Base-by-base conservation (phyloP, 2,329 filamentous ascomycete species). In the Aureobasidium sp. region DNA sequence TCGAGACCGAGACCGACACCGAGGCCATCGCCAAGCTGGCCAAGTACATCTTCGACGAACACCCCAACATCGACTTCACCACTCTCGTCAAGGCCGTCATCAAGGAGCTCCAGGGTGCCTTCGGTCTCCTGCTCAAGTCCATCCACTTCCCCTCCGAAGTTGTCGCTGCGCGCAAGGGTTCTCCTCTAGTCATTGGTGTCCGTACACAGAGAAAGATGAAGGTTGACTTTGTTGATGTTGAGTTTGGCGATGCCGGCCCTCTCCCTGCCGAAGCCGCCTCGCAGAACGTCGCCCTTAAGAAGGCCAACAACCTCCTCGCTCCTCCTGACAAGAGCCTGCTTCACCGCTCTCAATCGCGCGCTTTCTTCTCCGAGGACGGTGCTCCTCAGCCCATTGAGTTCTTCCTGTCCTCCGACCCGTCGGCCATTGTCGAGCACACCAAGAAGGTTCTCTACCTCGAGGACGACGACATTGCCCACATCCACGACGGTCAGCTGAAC, bases 391-490 rank as follows among this genome's bases (percentile, higher is more conserved):
- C 94, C 66, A 93, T 93, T 71, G 94, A 99, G 78, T 99, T 99
- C 82, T 99, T 97, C 86, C 86, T 99, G 68, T 99, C 94, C 63
- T 99, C 94, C 64, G 94, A 99, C 78, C 94, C 94, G 20, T 97
- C 94, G 45, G 93, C 94, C 72, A 97, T 99, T 72, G 89, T 99
- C 69, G 94, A 99, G 83, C 94, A 99, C 84, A 99, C 94, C 76
- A 99, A 99, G 86, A 99, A 97, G 85, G 94, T 99, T 67, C 87
- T 99, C 78, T 99, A 99, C 82, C 88, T 99, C 62, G 94, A 99
- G 83, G 94, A 99, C 75, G 94, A 99, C 76, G 94, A 99, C 75
- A 97, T 99, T 82, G 94, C 94, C 68, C 94, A 99, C 82, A 97
- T 99, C 72, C 94, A 97, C 81, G 94, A 99, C 80, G 94, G 94